Conservation (phyloP, 768 basidiomycete species). For the Mycena polygramma region DNA sequence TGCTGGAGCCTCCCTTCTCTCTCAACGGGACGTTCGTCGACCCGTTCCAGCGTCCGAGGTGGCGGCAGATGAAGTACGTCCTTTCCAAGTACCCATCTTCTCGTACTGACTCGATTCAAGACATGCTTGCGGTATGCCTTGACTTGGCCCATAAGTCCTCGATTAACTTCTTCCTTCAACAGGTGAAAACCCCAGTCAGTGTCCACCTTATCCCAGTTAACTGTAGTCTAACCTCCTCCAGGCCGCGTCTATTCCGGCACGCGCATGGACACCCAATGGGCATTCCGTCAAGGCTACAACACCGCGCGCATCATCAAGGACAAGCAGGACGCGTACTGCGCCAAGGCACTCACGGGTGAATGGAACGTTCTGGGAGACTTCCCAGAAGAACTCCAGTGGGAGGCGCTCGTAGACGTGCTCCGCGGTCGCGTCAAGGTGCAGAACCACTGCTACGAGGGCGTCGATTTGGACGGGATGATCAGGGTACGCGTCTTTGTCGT, state of each 20-base stretch:
- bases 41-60: slow-evolving; percentile 51
- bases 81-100: neutral
- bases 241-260: slow-evolving; percentile 58
- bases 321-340: slow-evolving; percentile 79
- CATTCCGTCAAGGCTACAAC: slow-evolving; percentile 80
- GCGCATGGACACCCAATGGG: slow-evolving; percentile 76
- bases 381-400: slow-evolving; percentile 80
- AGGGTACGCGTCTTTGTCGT: slow-evolving; percentile 55
- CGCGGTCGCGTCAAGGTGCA: slow-evolving; percentile 81
- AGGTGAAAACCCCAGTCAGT: slow-evolving; percentile 34
- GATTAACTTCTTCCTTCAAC: neutral
- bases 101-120: slow-evolving; percentile 45
- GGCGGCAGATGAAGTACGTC: slow-evolving; percentile 83
- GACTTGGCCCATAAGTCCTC: neutral
- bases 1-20: slow-evolving; percentile 82
- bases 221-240: neutral
- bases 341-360: slow-evolving; percentile 57
- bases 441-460: slow-evolving; percentile 60
- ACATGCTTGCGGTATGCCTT: slow-evolving; percentile 80
- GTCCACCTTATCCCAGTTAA: no score
- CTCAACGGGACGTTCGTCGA: slow-evolving; percentile 55
- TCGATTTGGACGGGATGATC: slow-evolving; percentile 76
- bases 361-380: slow-evolving; percentile 64
- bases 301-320: slow-evolving; percentile 73
- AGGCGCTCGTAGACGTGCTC: slow-evolving; percentile 76